Percentiles rank a stretch among this genome's conserved stretches.
Evolutionary conservation across 441 rosid genomes (phyloP).

Genomic region (Pelargonium fulgidum): DNA sequence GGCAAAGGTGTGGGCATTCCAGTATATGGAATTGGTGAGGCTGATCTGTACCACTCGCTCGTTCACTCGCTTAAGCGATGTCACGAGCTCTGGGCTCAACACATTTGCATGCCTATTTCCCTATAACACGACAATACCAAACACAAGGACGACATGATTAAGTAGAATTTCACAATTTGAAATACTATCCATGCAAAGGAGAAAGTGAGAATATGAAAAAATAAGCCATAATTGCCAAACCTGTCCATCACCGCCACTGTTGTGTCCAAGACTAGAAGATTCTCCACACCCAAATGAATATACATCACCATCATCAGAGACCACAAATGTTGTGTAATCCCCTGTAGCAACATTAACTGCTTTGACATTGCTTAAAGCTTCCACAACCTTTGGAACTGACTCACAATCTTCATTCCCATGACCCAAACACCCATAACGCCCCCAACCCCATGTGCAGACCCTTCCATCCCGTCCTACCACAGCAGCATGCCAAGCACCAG

Average conservation of each 20-base stretch:
- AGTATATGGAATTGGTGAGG: conserved; percentile 69
- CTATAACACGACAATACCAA: conserved; percentile 26
- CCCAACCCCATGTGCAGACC: conserved; percentile 99
- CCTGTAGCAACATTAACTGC: conserved; percentile 93
- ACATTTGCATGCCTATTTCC: conserved; percentile 61
- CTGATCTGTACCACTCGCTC: conserved; percentile 81
- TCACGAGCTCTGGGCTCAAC: conserved; percentile 64
- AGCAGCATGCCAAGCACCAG: conserved; percentile 99
- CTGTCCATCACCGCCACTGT: conserved; percentile 52
- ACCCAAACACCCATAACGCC: conserved; percentile 92
- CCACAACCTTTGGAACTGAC: conserved; percentile 75
- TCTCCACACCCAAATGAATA: conserved; percentile 92
- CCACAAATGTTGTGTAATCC: conserved; percentile 87
- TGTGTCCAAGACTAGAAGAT: conserved; percentile 90
- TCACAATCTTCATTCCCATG: conserved; percentile 90
- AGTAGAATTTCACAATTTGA: neutral
- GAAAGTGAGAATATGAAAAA: neutral
- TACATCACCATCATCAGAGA: conserved; percentile 76
- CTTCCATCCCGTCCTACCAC: conserved; percentile 87
- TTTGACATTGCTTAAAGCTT: conserved; percentile 62
- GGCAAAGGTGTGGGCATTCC: conserved; percentile 93
- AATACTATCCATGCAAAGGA: no score
- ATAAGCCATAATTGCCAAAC: conserved; percentile 26
- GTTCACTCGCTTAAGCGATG: conserved; percentile 60
- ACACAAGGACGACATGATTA: neutral